A percentile compares a stretch with the other conserved stretches of the same genome.
Conservation (phyloP, 2,329 filamentous ascomycete genomes). For the Aspergillus sclerotialis region DNA sequence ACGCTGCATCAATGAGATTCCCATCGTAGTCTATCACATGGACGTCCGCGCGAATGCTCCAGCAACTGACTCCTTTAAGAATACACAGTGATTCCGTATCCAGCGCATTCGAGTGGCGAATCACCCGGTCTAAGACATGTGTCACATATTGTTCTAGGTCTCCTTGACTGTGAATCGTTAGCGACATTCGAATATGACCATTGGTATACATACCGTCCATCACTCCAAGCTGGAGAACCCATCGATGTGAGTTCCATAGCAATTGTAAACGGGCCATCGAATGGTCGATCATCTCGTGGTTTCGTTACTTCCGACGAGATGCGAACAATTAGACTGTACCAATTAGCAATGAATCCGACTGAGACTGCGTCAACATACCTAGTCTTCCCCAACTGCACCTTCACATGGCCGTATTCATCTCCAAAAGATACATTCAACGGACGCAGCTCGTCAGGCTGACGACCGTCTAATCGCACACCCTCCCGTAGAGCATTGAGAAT, state of each 20-base stretch:
- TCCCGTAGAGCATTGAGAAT: slow-evolving; percentile 75
- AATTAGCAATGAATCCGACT: slow-evolving; percentile 12
- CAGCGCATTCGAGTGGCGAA: slow-evolving; percentile 83
- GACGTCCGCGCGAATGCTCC: slow-evolving; percentile 82
- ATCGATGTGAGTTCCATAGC: slow-evolving; percentile 86
- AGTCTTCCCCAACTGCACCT: slow-evolving; percentile 84
- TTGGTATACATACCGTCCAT: slow-evolving; percentile 54
- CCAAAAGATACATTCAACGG: slow-evolving; percentile 73
- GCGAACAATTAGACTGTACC: slow-evolving; percentile 65
- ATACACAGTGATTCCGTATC: slow-evolving; percentile 96
- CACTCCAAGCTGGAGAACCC: slow-evolving; percentile 83
- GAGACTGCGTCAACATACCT: slow-evolving; percentile 51
- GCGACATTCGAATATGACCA: slow-evolving; percentile 6
- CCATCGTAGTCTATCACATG: slow-evolving; percentile 90
- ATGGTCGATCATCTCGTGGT: slow-evolving; percentile 80
- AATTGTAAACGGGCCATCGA: slow-evolving; percentile 93
- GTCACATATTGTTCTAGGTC: slow-evolving; percentile 81
- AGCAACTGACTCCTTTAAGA: slow-evolving; percentile 82
- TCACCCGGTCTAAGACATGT: slow-evolving; percentile 84
- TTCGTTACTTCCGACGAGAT: slow-evolving; percentile 83
- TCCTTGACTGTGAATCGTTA: slow-evolving; percentile 51
- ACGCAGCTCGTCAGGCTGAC: slow-evolving; percentile 72
- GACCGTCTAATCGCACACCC: slow-evolving; percentile 75
- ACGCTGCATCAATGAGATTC: slow-evolving; percentile 78
- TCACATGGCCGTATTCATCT: slow-evolving; percentile 82